These are phyloP conservation scores for Cystobasidium onofrii DNA, from an alignment of 768 basidiomycete species.

Conservation along the genomic window DNA sequence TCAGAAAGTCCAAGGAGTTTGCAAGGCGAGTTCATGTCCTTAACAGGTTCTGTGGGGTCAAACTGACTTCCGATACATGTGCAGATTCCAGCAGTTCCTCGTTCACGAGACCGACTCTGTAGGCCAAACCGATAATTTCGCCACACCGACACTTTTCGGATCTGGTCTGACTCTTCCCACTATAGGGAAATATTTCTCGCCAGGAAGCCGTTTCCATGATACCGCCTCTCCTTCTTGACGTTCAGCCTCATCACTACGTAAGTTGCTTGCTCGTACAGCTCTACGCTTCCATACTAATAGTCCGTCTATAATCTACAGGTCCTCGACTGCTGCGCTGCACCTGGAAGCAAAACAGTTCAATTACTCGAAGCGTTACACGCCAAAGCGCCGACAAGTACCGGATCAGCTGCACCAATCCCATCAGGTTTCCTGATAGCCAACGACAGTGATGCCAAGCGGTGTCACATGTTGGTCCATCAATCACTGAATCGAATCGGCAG, in stretches of 20 bases:
- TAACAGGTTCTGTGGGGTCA: no score
- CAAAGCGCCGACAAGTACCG: conserved; percentile 49
- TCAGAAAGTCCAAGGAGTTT: conserved; percentile 81
- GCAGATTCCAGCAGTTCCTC: conserved; percentile 76
- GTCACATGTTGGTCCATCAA: conserved; percentile 94
- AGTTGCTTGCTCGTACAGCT: conserved; percentile 27
- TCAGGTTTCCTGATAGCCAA: conserved; percentile 86
- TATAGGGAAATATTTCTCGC: conserved; percentile 82
- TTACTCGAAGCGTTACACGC: conserved; percentile 89
- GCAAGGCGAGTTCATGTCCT: conserved; percentile 52
- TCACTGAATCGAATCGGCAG: conserved; percentile 77
- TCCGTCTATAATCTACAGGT: conserved; percentile 50
- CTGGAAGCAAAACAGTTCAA: conserved; percentile 97
- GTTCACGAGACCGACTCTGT: conserved; percentile 98
- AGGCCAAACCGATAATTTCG: conserved; percentile 43
- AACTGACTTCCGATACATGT: background rate
- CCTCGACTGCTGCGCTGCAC: conserved; percentile 97
- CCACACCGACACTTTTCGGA: background rate
- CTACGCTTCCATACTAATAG: background rate
- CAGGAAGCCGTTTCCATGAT: conserved; percentile 99
- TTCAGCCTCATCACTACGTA: conserved; percentile 76
- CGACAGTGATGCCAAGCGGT: conserved; percentile 86
- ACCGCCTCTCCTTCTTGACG: conserved; percentile 88
- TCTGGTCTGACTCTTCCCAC: background rate
- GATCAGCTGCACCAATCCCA: conserved; percentile 50